Evolutionary conservation across 2,329 filamentous ascomycete species (phyloP).

Genomic region (Microdochium bolleyi): DNA sequence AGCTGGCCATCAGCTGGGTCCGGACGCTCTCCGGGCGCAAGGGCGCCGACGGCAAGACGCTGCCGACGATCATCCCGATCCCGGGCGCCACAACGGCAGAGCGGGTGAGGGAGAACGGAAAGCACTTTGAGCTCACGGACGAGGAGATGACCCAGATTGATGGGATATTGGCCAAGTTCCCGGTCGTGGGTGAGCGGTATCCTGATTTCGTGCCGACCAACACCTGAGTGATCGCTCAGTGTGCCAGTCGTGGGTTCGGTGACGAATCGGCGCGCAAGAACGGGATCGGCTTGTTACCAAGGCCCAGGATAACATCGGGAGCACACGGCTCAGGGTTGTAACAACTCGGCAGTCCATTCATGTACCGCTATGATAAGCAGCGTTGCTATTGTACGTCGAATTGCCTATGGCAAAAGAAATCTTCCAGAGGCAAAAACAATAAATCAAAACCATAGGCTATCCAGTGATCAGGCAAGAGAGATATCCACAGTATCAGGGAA

Average conservation of each 20-base stretch:
- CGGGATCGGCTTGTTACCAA: too few species aligned
- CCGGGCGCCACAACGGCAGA: slow-evolving; percentile 52
- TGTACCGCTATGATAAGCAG: too few species aligned
- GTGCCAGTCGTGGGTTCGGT: too few species aligned
- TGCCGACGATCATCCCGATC: slow-evolving; percentile 56
- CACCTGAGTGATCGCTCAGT: slow-evolving; percentile 17
- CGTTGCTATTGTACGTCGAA: too few species aligned
- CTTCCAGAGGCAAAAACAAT: background rate
- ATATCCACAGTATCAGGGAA: slow-evolving; percentile 16
- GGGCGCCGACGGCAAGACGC: slow-evolving; percentile 40
- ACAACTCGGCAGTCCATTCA: too few species aligned
- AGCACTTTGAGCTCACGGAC: slow-evolving; percentile 36
- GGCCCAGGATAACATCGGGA: too few species aligned
- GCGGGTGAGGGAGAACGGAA: slow-evolving; percentile 54
- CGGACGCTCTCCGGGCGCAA: slow-evolving; percentile 32
- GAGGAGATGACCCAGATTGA: slow-evolving; percentile 45
- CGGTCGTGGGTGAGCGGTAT: slow-evolving; percentile 41
- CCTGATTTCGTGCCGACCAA: slow-evolving; percentile 23
- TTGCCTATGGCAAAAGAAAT: too few species aligned
- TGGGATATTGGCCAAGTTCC: slow-evolving; percentile 36
- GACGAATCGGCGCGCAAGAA: too few species aligned
- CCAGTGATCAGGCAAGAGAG: slow-evolving; percentile 20
- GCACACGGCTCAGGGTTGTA: too few species aligned
- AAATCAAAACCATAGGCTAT: background rate
- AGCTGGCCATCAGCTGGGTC: slow-evolving; percentile 62